phyloP scores from a whole-genome alignment of 768 basidiomycete genomes.

The Sarcodon sp. region DNA sequence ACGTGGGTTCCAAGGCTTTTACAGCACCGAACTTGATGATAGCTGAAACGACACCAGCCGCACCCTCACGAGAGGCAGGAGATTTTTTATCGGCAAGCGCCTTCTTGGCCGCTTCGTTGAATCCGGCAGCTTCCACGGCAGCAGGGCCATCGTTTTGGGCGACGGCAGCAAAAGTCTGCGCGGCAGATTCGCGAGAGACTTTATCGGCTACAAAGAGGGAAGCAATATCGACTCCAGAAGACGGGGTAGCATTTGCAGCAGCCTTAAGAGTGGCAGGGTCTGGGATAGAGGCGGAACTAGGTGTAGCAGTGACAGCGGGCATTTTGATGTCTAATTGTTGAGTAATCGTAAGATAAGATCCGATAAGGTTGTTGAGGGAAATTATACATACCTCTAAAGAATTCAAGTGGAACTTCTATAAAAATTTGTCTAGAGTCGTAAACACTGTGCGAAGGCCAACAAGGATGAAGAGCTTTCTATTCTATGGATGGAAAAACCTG shows the following conservation, averaged over 20 bases:
- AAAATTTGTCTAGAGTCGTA: constrained; percentile 19
- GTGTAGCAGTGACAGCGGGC: constrained; percentile 67
- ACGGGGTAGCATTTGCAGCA: constrained; percentile 6
- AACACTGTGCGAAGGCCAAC: constrained; percentile 28
- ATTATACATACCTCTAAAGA: constrained; percentile 16
- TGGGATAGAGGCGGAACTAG: constrained; percentile 38
- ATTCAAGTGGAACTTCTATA: constrained; percentile 20
- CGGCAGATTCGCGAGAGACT: constrained; percentile 62
- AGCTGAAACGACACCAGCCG: constrained; percentile 54
- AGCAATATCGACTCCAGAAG: constrained; percentile 36
- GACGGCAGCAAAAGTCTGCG: constrained; percentile 52
- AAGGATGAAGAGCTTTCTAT: constrained; percentile 54
- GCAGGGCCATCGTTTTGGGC: constrained; percentile 79
- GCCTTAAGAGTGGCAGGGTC: constrained; percentile 66
- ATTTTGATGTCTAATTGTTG: constrained; percentile 44
- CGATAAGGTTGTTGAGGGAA: neutral
- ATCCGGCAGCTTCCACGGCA: constrained; percentile 55
- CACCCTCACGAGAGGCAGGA: constrained; percentile 82
- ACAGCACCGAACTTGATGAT: constrained; percentile 56
- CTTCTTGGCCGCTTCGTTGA: constrained; percentile 65
- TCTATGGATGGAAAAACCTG: constrained; percentile 20
- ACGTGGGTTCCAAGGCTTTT: constrained; percentile 78
- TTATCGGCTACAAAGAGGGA: constrained; percentile 81
- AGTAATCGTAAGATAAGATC: constrained; percentile 5
- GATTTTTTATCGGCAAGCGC: constrained; percentile 94